A percentile compares a stretch with the other conserved stretches of the same genome.
Evolutionary conservation across 768 basidiomycete species (phyloP).

Genomic region (Mycena haematopus): DNA sequence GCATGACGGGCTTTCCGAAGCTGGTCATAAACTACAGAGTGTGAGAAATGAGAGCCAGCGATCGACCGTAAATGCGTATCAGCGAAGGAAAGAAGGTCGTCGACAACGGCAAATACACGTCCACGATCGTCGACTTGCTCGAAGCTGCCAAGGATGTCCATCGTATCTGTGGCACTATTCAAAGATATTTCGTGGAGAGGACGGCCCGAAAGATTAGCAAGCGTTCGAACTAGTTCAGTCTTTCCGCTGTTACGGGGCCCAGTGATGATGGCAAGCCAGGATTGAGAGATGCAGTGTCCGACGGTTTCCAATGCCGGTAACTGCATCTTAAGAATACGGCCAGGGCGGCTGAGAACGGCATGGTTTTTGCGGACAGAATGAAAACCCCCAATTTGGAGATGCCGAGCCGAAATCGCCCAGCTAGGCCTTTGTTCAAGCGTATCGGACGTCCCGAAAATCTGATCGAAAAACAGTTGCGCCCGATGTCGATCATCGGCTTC

Average conservation of each 20-base stretch:
- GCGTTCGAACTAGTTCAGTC: slow-evolving; percentile 68
- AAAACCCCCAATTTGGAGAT: slow-evolving; percentile 74
- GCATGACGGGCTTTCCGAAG: slow-evolving; percentile 32
- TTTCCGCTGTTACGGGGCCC: slow-evolving; percentile 82
- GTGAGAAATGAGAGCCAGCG: slow-evolving; percentile 36
- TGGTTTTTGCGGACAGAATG: slow-evolving; percentile 44
- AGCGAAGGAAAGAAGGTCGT: slow-evolving; percentile 46
- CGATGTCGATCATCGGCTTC: slow-evolving; percentile 64
- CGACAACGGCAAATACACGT: slow-evolving; percentile 45
- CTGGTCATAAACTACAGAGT: slow-evolving; percentile 29
- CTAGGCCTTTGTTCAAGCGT: slow-evolving; percentile 37
- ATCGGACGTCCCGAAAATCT: slow-evolving; percentile 48
- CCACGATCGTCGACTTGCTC: slow-evolving; percentile 81
- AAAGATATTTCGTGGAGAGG: slow-evolving; percentile 74
- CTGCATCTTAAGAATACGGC: slow-evolving; percentile 65
- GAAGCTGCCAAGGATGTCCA: slow-evolving; percentile 94
- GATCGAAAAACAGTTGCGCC: slow-evolving; percentile 60
- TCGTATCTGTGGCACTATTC: slow-evolving; percentile 88
- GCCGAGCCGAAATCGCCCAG: slow-evolving; percentile 52
- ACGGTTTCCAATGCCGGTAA: slow-evolving; percentile 75
- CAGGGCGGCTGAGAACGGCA: slow-evolving; percentile 45
- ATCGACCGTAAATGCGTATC: slow-evolving; percentile 47
- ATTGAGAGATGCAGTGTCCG: slow-evolving; percentile 72
- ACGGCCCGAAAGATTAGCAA: slow-evolving; percentile 77
- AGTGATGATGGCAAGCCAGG: slow-evolving; percentile 90